Percentiles rank a stretch among this genome's conserved stretches.
These are phyloP conservation scores for Didymella segeticola DNA, from an alignment of 2,329 filamentous ascomycete genomes.

Conservation along the genomic window DNA sequence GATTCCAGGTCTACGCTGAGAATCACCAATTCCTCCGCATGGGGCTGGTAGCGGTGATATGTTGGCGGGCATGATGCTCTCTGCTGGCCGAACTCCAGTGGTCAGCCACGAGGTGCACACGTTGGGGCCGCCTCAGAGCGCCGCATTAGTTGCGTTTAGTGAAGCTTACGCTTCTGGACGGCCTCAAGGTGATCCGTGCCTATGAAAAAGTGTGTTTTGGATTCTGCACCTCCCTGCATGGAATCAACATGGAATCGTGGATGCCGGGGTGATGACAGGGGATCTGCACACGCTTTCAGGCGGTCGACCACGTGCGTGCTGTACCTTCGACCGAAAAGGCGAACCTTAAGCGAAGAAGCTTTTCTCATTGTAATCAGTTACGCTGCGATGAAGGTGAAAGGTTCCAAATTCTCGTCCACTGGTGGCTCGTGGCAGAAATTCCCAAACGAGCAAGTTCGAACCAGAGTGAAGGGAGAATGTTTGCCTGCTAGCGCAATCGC, in stretches of 20 bases:
- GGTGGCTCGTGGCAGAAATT: neutral
- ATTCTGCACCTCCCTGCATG: constrained; percentile 10
- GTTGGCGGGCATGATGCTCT: neutral
- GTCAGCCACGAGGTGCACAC: constrained; percentile 7
- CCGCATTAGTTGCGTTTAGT: neutral
- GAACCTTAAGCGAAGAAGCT: no score
- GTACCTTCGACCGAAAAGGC: no score
- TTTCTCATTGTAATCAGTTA: no score
- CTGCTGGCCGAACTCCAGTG: constrained; percentile 7
- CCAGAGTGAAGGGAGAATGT: neutral
- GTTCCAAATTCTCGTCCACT: neutral
- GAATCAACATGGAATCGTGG: constrained; percentile 10
- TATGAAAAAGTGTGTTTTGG: neutral
- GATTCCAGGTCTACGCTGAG: neutral
- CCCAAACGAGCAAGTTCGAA: neutral
- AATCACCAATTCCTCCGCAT: neutral
- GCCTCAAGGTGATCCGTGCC: neutral
- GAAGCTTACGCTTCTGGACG: neutral
- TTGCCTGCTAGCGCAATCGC: neutral
- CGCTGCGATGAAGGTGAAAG: neutral
- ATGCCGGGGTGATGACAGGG: neutral
- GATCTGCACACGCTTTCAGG: neutral
- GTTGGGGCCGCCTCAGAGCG: constrained; percentile 1
- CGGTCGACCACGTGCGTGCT: no score
- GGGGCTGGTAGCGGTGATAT: neutral